phyloP scores from a whole-genome alignment of 179 eudicot species.

The Corrigiola litoralis region DNA sequence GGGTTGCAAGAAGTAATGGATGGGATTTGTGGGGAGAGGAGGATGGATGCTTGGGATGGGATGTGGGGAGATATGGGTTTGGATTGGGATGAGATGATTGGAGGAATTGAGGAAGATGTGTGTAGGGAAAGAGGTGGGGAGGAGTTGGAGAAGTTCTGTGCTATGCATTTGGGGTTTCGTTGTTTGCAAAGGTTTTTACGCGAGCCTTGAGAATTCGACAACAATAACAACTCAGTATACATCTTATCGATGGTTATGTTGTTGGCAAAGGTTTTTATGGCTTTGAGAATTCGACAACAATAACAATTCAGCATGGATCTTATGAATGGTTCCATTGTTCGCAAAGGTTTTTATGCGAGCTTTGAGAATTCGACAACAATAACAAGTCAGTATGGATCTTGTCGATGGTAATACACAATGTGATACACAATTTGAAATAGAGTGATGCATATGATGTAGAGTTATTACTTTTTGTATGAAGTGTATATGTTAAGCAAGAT shows the following conservation, averaged over 20 bases:
- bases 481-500: too few relatives aligned
- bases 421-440: too few relatives aligned
- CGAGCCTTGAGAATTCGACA: constrained; percentile 32
- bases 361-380: too few relatives aligned
- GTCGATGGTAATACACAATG: too few relatives aligned
- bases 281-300: too few relatives aligned
- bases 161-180: constrained; percentile 68
- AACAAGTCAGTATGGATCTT: too few relatives aligned
- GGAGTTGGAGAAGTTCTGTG: constrained; percentile 75
- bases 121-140: constrained; percentile 66
- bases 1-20: constrained; percentile 85
- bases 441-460: too few relatives aligned
- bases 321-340: constrained; percentile 83
- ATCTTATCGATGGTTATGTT: too few relatives aligned
- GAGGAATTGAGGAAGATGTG: constrained; percentile 50
- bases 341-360: constrained; percentile 60
- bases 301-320: too few relatives aligned
- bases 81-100: constrained; percentile 73
- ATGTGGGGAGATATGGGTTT: constrained; percentile 18
- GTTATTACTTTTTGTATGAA: too few relatives aligned
- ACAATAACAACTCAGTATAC: too few relatives aligned
- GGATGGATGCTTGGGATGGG: constrained; percentile 47
- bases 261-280: constrained; percentile 66
- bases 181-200: constrained; percentile 73
- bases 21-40: constrained; percentile 33